Percentiles rank a stretch among this genome's conserved stretches.
These are phyloP conservation scores for Nicotiana tabacum DNA, from an alignment of 257 asterid species.

Conservation along the genomic window DNA sequence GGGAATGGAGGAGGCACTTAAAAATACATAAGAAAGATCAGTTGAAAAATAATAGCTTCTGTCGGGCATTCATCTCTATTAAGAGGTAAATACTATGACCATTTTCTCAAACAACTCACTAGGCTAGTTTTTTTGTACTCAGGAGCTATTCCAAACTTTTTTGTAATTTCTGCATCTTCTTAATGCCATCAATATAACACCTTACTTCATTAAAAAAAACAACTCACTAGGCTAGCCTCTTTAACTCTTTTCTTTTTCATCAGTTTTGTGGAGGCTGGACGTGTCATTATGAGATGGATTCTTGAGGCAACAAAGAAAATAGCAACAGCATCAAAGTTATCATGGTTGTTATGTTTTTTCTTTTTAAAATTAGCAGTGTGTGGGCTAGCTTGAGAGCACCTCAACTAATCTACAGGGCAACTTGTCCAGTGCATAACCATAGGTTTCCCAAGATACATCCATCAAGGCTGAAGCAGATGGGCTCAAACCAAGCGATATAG, in stretches of 20 bases:
- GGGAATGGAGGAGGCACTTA: slow-evolving; percentile 93
- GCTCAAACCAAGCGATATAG: neutral
- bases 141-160: no score
- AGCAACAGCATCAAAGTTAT: neutral
- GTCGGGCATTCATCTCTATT: neutral
- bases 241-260: neutral
- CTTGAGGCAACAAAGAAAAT: neutral
- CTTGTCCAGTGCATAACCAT: neutral
- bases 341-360: neutral
- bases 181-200: no score
- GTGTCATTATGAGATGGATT: neutral
- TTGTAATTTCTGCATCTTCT: no score
- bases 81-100: neutral
- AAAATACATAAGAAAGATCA: slow-evolving; percentile 12
- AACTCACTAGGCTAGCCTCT: neutral
- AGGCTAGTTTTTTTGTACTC: neutral
- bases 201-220: neutral
- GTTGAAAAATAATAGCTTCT: neutral
- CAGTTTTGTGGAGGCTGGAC: neutral
- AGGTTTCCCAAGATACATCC: neutral
- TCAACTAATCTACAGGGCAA: neutral
- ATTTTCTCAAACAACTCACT: neutral
- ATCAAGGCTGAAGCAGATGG: neutral
- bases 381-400: neutral
- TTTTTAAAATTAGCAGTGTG: neutral